Evolutionary conservation across 2,329 filamentous ascomycete species (phyloP).

Genomic region (Fusarium protoensiforme): DNA sequence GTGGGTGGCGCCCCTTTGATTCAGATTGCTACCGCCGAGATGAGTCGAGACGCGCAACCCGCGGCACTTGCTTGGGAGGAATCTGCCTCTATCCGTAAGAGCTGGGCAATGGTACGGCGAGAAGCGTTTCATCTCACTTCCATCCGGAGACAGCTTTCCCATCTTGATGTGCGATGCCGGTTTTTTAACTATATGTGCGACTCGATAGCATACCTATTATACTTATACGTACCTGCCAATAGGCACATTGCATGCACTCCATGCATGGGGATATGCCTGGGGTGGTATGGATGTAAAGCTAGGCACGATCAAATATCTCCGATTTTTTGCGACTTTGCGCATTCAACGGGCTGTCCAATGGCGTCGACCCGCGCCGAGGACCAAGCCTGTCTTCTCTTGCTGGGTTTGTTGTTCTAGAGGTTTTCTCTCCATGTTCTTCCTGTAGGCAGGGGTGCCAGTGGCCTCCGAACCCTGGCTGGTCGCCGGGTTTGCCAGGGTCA

Average conservation of each 20-base stretch:
- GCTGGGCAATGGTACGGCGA: not conserved
- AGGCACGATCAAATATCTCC: constrained; percentile 3
- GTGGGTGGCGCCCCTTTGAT: not conserved
- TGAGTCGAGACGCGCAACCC: not conserved
- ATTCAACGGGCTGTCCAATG: not conserved
- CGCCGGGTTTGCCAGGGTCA: constrained; percentile 13
- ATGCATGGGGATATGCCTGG: not conserved
- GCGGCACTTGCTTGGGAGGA: not conserved
- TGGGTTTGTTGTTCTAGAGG: constrained; percentile 29
- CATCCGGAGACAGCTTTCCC: not conserved
- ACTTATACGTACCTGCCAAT: not conserved
- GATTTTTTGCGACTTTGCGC: not conserved
- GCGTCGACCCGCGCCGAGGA: constrained; percentile 4
- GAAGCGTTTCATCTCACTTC: not conserved
- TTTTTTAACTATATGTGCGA: not conserved
- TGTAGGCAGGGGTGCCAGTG: constrained; percentile 7
- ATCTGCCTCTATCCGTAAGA: not conserved
- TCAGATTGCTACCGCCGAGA: not conserved
- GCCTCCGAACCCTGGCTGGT: constrained; percentile 1
- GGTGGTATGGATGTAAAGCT: not conserved
- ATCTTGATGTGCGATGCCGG: not conserved
- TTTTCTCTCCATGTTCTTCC: constrained; percentile 29
- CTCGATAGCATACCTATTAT: not conserved
- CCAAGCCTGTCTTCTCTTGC: constrained; percentile 10
- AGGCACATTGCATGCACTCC: not conserved